These are phyloP conservation scores for Geotrichum reessii DNA, from an alignment of 1,139 yeast species.

Conservation along the genomic window DNA sequence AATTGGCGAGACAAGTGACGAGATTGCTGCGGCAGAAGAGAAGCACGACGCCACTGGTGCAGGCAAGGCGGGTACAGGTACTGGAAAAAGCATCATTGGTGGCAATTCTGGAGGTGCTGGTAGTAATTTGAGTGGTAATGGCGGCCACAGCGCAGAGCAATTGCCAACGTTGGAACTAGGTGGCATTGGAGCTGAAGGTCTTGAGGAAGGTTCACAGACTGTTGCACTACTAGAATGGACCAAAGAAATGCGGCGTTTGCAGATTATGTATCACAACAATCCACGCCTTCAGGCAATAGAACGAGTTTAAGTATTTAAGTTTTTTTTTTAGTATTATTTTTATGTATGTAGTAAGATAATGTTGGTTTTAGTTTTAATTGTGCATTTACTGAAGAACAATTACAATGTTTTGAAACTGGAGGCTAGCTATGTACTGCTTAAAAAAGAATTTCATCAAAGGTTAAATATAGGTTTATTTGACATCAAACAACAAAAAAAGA, in stretches of 20 bases:
- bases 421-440: too few species aligned
- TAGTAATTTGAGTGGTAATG: neutral
- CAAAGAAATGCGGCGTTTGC: neutral
- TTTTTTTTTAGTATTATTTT: neutral
- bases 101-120: neutral
- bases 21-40: neutral
- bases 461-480: too few species aligned
- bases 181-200: neutral
- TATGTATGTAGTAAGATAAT: neutral
- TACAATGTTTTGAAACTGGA: too few species aligned
- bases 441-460: too few species aligned
- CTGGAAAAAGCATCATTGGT: neutral
- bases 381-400: too few species aligned
- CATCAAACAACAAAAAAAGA: too few species aligned
- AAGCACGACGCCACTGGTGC: neutral
- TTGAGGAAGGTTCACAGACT: neutral
- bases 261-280: neutral
- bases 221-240: constrained; percentile 7
- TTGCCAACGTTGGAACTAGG: neutral
- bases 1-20: neutral
- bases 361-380: too few species aligned
- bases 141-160: neutral
- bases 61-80: neutral
- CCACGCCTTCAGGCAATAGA: neutral
- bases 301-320: neutral